These are phyloP conservation scores for Ambrosiella cleistominuta DNA, from an alignment of 2,329 filamentous ascomycete genomes.

Conservation along the genomic window DNA sequence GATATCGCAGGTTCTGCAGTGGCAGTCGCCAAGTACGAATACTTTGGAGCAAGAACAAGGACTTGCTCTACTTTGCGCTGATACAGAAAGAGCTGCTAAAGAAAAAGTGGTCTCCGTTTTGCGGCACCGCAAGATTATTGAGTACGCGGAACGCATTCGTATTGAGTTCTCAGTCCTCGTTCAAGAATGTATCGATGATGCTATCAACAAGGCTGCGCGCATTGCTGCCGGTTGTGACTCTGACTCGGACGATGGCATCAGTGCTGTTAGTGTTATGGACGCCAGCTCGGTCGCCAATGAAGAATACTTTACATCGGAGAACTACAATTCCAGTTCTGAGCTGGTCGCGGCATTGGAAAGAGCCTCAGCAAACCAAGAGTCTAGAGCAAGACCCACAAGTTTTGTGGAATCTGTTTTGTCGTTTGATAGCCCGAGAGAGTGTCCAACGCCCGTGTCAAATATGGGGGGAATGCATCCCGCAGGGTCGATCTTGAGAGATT, in stretches of 20 bases:
- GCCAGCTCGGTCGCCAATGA: constrained; percentile 26
- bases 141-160: constrained; percentile 89
- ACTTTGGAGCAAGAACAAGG: constrained; percentile 89
- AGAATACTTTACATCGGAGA: constrained; percentile 40
- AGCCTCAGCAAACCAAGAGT: constrained; percentile 24
- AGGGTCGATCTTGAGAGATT: constrained; percentile 27
- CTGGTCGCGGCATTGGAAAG: constrained; percentile 37
- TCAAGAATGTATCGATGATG: constrained; percentile 87
- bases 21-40: constrained; percentile 86
- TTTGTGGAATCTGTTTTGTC: constrained; percentile 60
- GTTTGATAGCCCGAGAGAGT: constrained; percentile 67
- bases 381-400: constrained; percentile 36
- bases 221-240: constrained; percentile 74
- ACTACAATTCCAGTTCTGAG: constrained; percentile 28
- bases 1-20: constrained; percentile 85
- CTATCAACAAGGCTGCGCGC: constrained; percentile 71
- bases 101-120: constrained; percentile 87
- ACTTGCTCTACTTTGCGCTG: constrained; percentile 67
- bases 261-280: constrained; percentile 15
- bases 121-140: constrained; percentile 78
- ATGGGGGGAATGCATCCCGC: constrained; percentile 27
- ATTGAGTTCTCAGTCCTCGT: constrained; percentile 85
- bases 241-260: constrained; percentile 47
- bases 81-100: constrained; percentile 70
- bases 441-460: constrained; percentile 77